A percentile compares a stretch with the other conserved stretches of the same genome.
Conservation (phyloP, 768 basidiomycete species). For the Boletus vermiculosoides region DNA sequence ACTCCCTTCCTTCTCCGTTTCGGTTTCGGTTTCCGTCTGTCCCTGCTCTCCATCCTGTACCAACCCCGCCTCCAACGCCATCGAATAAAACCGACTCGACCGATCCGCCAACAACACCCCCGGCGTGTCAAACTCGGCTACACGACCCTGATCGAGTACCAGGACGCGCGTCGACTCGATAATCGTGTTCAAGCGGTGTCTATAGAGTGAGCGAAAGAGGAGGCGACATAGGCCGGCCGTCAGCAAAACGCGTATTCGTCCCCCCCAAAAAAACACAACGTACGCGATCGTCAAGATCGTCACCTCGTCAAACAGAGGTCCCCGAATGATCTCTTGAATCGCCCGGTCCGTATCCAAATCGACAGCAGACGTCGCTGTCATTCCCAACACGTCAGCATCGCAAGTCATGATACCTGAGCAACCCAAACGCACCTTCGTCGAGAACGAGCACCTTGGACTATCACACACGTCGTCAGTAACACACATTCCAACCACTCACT, state of each 20-base stretch:
- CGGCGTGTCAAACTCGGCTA: slow-evolving; percentile 83
- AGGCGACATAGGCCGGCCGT: no score
- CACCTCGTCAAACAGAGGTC: slow-evolving; percentile 70
- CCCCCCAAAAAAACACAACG: slow-evolving; percentile 23
- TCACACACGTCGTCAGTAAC: slow-evolving; percentile 2
- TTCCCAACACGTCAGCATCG: not conserved
- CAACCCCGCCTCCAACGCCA: slow-evolving; percentile 66
- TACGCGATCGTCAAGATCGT: slow-evolving; percentile 89
- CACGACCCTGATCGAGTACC: slow-evolving; percentile 78
- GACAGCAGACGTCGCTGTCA: slow-evolving; percentile 78
- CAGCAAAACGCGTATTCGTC: not conserved
- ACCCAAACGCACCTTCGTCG: slow-evolving; percentile 68
- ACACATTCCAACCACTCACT: not conserved
- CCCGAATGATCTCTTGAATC: slow-evolving; percentile 85
- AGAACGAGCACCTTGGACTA: slow-evolving; percentile 85
- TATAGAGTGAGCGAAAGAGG: slow-evolving; percentile 30
- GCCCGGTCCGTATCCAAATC: slow-evolving; percentile 88
- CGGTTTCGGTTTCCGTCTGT: no score
- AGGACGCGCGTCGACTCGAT: slow-evolving; percentile 78
- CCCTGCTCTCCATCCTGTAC: not conserved
- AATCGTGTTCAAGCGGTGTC: slow-evolving; percentile 82
- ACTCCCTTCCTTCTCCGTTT: no score
- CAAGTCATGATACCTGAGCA: no score
- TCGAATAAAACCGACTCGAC: slow-evolving; percentile 56
- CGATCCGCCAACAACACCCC: slow-evolving; percentile 56